Percentiles rank a stretch among this genome's conserved stretches.
Conservation (phyloP, 1,284 basidiomycete genomes). For the Trametes versicolor region DNA sequence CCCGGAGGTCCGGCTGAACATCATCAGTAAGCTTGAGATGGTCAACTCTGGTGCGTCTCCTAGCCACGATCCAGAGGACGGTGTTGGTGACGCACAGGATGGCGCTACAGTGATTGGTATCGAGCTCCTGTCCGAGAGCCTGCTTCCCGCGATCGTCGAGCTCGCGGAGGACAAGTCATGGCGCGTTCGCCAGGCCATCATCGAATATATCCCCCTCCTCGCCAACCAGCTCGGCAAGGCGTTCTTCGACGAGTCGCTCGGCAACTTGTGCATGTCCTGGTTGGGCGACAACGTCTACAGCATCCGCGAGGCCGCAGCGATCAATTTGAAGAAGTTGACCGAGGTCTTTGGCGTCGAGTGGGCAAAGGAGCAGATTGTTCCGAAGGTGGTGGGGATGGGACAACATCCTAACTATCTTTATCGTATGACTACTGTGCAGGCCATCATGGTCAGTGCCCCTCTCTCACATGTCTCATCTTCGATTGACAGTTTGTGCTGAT, state of each 20-base stretch:
- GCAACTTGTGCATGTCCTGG: conserved; percentile 99
- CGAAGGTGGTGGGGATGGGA: conserved; percentile 98
- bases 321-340: conserved; percentile 97
- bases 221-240: conserved; percentile 96
- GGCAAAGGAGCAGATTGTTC: conserved; percentile 95
- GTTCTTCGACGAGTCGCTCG: conserved; percentile 98
- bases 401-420: conserved; percentile 98
- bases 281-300: conserved; percentile 98
- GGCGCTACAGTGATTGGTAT: conserved; percentile 89
- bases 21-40: conserved; percentile 98
- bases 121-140: conserved; percentile 93
- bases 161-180: conserved; percentile 99
- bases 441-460: conserved; percentile 83
- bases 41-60: conserved; percentile 85
- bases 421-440: conserved; percentile 99
- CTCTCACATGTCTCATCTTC: conserved; percentile 17
- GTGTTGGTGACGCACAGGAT: conserved; percentile 6
- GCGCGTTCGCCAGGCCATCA: conserved; percentile 99
- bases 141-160: conserved; percentile 97
- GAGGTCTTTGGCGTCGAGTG: conserved; percentile 99
- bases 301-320: conserved; percentile 97
- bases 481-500: conserved; percentile 26
- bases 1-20: conserved; percentile 97
- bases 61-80: background rate
- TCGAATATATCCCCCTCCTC: conserved; percentile 96